A percentile compares a stretch with the other conserved stretches of the same genome.
These are phyloP conservation scores for Quercus mongolica DNA, from an alignment of 306 rosid species.

Conservation along the genomic window DNA sequence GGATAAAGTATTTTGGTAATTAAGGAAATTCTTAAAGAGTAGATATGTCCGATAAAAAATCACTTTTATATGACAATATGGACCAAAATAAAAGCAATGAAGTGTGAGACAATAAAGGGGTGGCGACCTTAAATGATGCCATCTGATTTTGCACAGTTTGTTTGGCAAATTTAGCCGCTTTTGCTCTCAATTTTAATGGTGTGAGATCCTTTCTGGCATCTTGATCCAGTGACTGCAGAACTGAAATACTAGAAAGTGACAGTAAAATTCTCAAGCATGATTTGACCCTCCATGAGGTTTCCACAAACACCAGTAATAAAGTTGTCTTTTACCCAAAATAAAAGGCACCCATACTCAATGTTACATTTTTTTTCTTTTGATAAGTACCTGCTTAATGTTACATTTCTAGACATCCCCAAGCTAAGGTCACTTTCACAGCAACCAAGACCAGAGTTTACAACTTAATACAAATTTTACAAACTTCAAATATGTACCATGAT, in stretches of 20 bases:
- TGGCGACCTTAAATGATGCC: constrained; percentile 85
- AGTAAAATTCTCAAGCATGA: constrained; percentile 17
- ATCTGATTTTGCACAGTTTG: constrained; percentile 83
- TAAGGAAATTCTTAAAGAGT: neutral
- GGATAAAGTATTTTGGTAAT: neutral
- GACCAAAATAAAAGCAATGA: constrained; percentile 16
- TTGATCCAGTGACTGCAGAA: constrained; percentile 93
- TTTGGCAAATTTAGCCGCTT: constrained; percentile 96
- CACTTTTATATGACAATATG: neutral
- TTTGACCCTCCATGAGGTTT: neutral
- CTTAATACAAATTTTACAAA: neutral
- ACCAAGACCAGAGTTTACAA: neutral
- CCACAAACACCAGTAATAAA: neutral
- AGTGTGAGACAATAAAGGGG: constrained; percentile 13
- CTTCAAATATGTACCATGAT: neutral
- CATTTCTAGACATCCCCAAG: neutral
- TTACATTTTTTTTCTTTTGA: neutral
- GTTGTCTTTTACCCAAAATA: neutral
- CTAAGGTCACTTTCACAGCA: neutral
- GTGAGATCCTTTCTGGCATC: constrained; percentile 75
- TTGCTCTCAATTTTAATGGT: constrained; percentile 85
- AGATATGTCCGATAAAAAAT: neutral
- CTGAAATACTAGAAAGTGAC: constrained; percentile 58
- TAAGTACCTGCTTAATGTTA: too few species aligned
- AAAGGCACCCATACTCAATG: neutral